Percentiles rank a stretch among this genome's conserved stretches.
Conservation (phyloP, 1,284 basidiomycete species). For the Rhodotorula glutinis region DNA sequence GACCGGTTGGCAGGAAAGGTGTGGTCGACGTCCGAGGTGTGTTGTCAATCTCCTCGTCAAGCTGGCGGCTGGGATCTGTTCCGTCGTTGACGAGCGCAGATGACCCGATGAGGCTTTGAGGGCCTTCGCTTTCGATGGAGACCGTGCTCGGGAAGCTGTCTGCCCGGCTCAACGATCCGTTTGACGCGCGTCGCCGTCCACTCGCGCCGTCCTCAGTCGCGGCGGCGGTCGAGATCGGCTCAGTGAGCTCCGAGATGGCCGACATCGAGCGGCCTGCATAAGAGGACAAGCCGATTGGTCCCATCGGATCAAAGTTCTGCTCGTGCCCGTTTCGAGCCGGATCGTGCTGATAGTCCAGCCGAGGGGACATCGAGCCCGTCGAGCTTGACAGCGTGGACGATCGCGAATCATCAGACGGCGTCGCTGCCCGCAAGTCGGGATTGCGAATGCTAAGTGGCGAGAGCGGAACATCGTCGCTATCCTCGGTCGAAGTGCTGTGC, state of each 20-base stretch:
- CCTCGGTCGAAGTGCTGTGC: neutral
- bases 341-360: neutral
- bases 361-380: neutral
- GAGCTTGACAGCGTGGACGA: neutral
- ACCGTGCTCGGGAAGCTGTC: constrained; percentile 1
- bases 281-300: neutral
- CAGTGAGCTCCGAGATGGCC: constrained; percentile 23
- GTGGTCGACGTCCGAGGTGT: neutral
- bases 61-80: too few relatives aligned
- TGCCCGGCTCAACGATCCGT: neutral
- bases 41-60: neutral
- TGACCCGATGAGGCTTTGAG: too few relatives aligned
- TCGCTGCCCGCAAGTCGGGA: neutral
- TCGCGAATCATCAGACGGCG: neutral
- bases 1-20: too few relatives aligned
- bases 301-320: neutral
- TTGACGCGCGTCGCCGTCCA: neutral
- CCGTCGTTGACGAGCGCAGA: too few relatives aligned
- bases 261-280: constrained; percentile 18
- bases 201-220: constrained; percentile 9
- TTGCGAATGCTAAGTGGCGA: constrained; percentile 8
- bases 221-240: constrained; percentile 18
- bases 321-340: neutral
- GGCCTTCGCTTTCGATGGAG: neutral
- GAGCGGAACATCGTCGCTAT: neutral